A percentile compares a stretch with the other conserved stretches of the same genome.
Conservation (phyloP, 1,139 yeast species). For the Pichia sp. region DNA sequence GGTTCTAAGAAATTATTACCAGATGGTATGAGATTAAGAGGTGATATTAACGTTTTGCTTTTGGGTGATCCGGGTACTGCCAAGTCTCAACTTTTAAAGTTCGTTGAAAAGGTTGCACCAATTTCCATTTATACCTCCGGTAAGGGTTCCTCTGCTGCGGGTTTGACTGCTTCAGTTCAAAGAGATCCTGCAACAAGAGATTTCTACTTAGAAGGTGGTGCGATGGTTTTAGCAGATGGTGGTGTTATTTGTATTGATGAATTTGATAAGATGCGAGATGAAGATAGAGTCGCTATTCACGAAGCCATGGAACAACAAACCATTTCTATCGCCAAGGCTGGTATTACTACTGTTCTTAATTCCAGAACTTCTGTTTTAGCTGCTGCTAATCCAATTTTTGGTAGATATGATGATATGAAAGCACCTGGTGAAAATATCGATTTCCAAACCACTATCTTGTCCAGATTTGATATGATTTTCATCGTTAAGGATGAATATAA, state of each 20-base stretch:
- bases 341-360: conserved; percentile 93
- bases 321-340: conserved; percentile 98
- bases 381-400: conserved; percentile 97
- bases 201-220: conserved; percentile 97
- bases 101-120: conserved; percentile 93
- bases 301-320: conserved; percentile 99
- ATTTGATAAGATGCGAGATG: conserved; percentile 99
- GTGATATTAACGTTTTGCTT: conserved; percentile 90
- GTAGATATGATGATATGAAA: conserved; percentile 93
- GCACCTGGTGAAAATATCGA: conserved; percentile 98
- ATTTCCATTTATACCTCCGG: conserved; percentile 97
- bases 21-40: conserved; percentile 95
- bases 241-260: conserved; percentile 99
- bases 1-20: conserved; percentile 93
- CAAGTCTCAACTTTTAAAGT: conserved; percentile 90
- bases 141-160: conserved; percentile 99
- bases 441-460: conserved; percentile 93
- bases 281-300: conserved; percentile 97
- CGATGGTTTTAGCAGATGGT: conserved; percentile 98
- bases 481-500: conserved; percentile 96
- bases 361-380: conserved; percentile 96
- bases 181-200: conserved; percentile 87
- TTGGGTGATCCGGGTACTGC: conserved; percentile 99
- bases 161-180: conserved; percentile 97
- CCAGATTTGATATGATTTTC: conserved; percentile 98